Base-by-base conservation (phyloP, 2,329 filamentous ascomycete genomes). In the Pestalotiopsis sp. region DNA sequence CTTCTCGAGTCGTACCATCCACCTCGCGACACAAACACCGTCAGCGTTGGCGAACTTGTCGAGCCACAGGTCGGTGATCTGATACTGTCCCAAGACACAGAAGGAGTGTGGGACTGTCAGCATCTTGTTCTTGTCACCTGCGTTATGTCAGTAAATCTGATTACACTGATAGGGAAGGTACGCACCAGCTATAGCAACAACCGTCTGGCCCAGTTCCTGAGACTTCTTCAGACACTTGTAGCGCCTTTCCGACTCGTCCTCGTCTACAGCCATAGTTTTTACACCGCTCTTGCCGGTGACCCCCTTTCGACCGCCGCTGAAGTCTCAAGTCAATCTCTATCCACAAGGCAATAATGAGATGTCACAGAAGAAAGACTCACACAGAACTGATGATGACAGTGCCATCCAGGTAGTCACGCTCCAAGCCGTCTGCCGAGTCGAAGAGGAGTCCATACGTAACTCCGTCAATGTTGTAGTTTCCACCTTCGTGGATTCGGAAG, bases 11-110 rank as follows among this genome's bases (percentile, higher is more conserved):
- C 91, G 87, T 31, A 91, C 84, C 71, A 88, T 89, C 72, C 87
- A 85, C 0, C 78, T 71, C 1, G 72, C 75, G 5, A 78, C 71
- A 0, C 68, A 45, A 1, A 77, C 78, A 5, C 77, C 82, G 2
- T 72, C 73, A 2, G 75, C 77, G 1, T 81, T 76, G 0, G 79
- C 70, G 4, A 80, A 80, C 69, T 83, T 85, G 73, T 95, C 92
- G 12, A 80, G 82, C 92, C 92, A 95, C 0, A 93, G 82, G 63
- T 91, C 82, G 0, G 90, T 92, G 13, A 92, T 82, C 63, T 90
- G 87, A 76, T 93, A 94, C 77, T 85, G 90, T n/a, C 84, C 91
- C 57, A 94, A 82, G 0, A 93, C 88, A 67, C 86, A 89, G 73
- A 90, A 94, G 0, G 84, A 80, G 68, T 90, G 83, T 0, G 0